Conservation (phyloP, 768 basidiomycete genomes). For the Clathrus columnatus region DNA sequence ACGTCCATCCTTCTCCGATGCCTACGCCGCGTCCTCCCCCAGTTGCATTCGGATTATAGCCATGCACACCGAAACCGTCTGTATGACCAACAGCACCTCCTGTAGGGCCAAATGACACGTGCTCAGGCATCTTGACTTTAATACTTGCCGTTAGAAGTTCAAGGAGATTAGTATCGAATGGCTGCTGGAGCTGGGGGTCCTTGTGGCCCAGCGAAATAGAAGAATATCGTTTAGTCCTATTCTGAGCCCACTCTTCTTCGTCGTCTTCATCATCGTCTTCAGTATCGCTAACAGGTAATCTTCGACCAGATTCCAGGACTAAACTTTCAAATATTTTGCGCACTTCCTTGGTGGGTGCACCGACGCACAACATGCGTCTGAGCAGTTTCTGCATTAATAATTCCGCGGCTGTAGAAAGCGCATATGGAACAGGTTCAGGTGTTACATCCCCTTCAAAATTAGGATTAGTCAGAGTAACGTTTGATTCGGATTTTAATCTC, state of each 20-base stretch:
- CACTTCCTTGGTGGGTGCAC: conserved; percentile 56
- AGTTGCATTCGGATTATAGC: background rate
- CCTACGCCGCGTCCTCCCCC: background rate
- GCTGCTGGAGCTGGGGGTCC: background rate
- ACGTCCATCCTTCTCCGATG: conserved; percentile 1
- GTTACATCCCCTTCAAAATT: background rate
- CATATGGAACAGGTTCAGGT: background rate
- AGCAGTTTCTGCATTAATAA: conserved; percentile 50
- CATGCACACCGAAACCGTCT: background rate
- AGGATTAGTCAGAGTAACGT: background rate
- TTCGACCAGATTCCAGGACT: background rate
- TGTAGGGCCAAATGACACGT: conserved; percentile 57
- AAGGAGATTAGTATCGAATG: conserved; percentile 27
- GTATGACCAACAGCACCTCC: conserved; percentile 25
- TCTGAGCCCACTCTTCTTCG: conserved; percentile 46
- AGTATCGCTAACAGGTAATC: background rate
- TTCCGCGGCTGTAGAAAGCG: conserved; percentile 8
- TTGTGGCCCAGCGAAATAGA: background rate
- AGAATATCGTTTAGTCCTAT: conserved; percentile 21
- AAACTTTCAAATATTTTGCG: conserved; percentile 47
- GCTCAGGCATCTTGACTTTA: conserved; percentile 71
- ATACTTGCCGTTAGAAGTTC: conserved; percentile 64
- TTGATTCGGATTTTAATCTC: no score
- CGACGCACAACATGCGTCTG: conserved; percentile 65
- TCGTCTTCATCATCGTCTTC: conserved; percentile 3